Evolutionary conservation across 1,284 basidiomycete species (phyloP).

Genomic region (Irpex rosettiformis): DNA sequence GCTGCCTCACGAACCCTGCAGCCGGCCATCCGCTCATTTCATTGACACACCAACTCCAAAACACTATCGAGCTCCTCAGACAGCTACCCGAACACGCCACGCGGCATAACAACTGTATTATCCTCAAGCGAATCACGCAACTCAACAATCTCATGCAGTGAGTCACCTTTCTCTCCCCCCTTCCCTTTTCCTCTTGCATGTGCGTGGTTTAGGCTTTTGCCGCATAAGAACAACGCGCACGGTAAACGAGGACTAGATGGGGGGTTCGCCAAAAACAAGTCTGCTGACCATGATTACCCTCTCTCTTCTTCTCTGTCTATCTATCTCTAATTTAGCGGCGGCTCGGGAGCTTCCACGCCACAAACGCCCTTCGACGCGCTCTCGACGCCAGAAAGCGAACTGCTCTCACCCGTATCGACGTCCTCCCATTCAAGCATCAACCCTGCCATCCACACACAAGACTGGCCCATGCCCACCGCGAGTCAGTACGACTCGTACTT

Average conservation of each 20-base stretch:
- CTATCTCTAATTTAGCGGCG: slow-evolving; percentile 14
- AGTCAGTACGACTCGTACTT: slow-evolving; percentile 69
- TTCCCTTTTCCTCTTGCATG: slow-evolving; percentile 8
- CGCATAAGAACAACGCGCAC: slow-evolving; percentile 19
- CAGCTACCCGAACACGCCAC: slow-evolving; percentile 57
- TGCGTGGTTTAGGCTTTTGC: slow-evolving; percentile 1
- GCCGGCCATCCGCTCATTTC: slow-evolving; percentile 54
- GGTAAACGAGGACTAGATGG: no score
- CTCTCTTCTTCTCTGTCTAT: not conserved
- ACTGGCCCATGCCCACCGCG: slow-evolving; percentile 50
- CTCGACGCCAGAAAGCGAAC: slow-evolving; percentile 58
- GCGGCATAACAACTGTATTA: slow-evolving; percentile 44
- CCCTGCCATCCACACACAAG: slow-evolving; percentile 16
- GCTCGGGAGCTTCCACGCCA: slow-evolving; percentile 12
- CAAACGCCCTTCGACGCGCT: slow-evolving; percentile 38
- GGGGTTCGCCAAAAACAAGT: no score
- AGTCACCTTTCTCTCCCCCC: slow-evolving; percentile 30
- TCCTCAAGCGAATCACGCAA: slow-evolving; percentile 59
- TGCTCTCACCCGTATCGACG: slow-evolving; percentile 65
- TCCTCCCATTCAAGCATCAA: slow-evolving; percentile 47
- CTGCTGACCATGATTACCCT: not conserved
- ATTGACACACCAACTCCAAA: slow-evolving; percentile 63
- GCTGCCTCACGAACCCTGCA: slow-evolving; percentile 62
- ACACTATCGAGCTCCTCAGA: slow-evolving; percentile 50
- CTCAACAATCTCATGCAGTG: slow-evolving; percentile 66